Percentiles rank a stretch among this genome's conserved stretches.
These are phyloP conservation scores for Solanum piurae DNA, from an alignment of 257 asterid species.

Conservation along the genomic window DNA sequence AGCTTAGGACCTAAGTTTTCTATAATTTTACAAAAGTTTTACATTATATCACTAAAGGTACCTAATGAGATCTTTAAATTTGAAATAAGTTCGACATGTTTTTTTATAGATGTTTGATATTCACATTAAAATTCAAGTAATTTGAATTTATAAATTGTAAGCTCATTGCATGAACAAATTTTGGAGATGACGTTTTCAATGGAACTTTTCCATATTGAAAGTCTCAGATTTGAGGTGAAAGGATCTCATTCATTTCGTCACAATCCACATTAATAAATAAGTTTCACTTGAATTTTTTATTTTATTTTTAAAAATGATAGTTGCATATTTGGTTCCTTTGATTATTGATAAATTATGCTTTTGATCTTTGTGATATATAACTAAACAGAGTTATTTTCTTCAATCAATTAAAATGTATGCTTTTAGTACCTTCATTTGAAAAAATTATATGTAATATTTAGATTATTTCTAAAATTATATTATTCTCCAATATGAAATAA, in stretches of 20 bases:
- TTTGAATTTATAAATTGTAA: background rate
- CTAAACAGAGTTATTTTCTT: background rate
- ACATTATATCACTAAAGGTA: background rate
- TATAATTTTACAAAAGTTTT: background rate
- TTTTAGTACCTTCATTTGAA: background rate
- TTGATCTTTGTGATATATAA: background rate
- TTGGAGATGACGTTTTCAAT: background rate
- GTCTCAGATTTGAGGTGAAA: fast-evolving
- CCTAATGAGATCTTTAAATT: background rate
- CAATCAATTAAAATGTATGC: background rate
- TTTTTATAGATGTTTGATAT: too few relatives aligned
- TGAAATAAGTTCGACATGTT: too few relatives aligned
- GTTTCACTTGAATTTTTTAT: background rate
- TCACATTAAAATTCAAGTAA: background rate
- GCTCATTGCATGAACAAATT: background rate
- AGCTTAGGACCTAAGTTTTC: background rate
- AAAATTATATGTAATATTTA: too few relatives aligned
- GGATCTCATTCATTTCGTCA: background rate
- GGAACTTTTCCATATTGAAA: too few relatives aligned
- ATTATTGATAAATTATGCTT: background rate
- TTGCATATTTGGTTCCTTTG: background rate
- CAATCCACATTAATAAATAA: background rate
- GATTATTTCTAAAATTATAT: background rate
- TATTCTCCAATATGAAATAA: background rate
- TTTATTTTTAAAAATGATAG: too few relatives aligned